A percentile compares a stretch with the other conserved stretches of the same genome.
phyloP scores from a whole-genome alignment of 2,329 filamentous ascomycete species.

The Lasiodiplodia sp. region DNA sequence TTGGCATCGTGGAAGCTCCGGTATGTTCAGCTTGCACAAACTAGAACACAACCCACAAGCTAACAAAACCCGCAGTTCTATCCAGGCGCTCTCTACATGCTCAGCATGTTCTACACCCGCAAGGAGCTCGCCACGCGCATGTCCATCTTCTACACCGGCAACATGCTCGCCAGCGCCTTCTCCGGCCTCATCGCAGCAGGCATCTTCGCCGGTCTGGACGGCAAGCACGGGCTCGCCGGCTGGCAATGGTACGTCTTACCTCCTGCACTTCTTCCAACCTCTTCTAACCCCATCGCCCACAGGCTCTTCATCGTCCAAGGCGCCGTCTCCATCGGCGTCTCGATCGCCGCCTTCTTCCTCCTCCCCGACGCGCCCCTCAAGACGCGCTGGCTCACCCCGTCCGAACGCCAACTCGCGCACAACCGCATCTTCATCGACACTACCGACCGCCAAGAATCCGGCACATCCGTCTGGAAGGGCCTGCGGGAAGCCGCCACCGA shows the following conservation, averaged over 20 bases:
- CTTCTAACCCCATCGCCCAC: no score
- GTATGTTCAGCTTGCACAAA: background rate
- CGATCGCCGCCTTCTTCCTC: slow-evolving; percentile 33
- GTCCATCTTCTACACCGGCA: slow-evolving; percentile 60
- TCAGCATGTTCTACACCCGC: slow-evolving; percentile 62
- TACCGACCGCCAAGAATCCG: slow-evolving; percentile 51
- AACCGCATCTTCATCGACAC: slow-evolving; percentile 57
- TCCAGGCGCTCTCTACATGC: slow-evolving; percentile 57
- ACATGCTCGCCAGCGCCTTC: slow-evolving; percentile 59
- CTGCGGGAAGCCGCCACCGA: background rate
- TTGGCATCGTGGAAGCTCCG: slow-evolving; percentile 6
- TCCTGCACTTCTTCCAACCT: fast-evolving
- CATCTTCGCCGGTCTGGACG: slow-evolving; percentile 47
- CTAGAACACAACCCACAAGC: background rate
- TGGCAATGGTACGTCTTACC: slow-evolving; percentile 10
- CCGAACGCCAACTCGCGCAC: slow-evolving; percentile 54
- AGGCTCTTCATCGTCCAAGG: slow-evolving; percentile 28
- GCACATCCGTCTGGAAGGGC: background rate
- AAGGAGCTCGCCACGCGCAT: slow-evolving; percentile 60
- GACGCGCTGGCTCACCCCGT: slow-evolving; percentile 54
- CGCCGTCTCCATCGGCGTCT: slow-evolving; percentile 37
- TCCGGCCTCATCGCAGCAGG: slow-evolving; percentile 62
- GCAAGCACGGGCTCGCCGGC: slow-evolving; percentile 1
- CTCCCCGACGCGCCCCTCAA: slow-evolving; percentile 48
- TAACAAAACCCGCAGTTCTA: background rate